A percentile compares a stretch with the other conserved stretches of the same genome.
Evolutionary conservation across 257 asterid species (phyloP).

Genomic region (Gynochthodes officinalis): DNA sequence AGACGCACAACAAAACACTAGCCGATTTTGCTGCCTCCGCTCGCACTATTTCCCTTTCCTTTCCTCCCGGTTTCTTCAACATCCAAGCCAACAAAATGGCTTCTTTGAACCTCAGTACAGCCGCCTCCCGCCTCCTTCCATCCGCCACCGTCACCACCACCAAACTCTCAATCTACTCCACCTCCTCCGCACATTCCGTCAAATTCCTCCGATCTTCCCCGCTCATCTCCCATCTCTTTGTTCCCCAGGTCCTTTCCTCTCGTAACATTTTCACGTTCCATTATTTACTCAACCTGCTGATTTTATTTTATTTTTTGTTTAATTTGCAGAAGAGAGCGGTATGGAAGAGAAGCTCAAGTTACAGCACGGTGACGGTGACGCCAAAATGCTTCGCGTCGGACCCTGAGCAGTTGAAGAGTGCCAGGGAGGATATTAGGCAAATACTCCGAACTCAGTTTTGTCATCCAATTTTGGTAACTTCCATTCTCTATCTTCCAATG

Average conservation of each 20-base stretch:
- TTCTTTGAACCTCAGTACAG: slow-evolving; percentile 34
- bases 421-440: slow-evolving; percentile 80
- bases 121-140: slow-evolving; percentile 48
- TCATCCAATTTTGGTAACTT: slow-evolving; percentile 77
- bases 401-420: slow-evolving; percentile 78
- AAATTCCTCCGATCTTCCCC: slow-evolving; percentile 57
- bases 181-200: slow-evolving; percentile 37
- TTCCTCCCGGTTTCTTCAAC: too few relatives aligned
- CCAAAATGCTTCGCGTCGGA: slow-evolving; percentile 75
- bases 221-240: slow-evolving; percentile 45
- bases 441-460: slow-evolving; percentile 61
- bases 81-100: slow-evolving; percentile 11
- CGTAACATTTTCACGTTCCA: neutral
- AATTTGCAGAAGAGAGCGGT: slow-evolving; percentile 41
- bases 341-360: slow-evolving; percentile 42
- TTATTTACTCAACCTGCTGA: neutral
- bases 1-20: too few relatives aligned
- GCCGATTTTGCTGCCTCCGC: too few relatives aligned
- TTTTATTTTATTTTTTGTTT: neutral
- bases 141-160: slow-evolving; percentile 29
- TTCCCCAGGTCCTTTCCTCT: slow-evolving; percentile 39
- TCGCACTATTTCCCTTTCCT: too few relatives aligned
- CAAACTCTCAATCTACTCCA: slow-evolving; percentile 30
- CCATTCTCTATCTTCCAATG: neutral
- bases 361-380: slow-evolving; percentile 43